These are phyloP conservation scores for Penicillium angulare DNA, from an alignment of 495 filamentous ascomycete genomes.

Conservation along the genomic window DNA sequence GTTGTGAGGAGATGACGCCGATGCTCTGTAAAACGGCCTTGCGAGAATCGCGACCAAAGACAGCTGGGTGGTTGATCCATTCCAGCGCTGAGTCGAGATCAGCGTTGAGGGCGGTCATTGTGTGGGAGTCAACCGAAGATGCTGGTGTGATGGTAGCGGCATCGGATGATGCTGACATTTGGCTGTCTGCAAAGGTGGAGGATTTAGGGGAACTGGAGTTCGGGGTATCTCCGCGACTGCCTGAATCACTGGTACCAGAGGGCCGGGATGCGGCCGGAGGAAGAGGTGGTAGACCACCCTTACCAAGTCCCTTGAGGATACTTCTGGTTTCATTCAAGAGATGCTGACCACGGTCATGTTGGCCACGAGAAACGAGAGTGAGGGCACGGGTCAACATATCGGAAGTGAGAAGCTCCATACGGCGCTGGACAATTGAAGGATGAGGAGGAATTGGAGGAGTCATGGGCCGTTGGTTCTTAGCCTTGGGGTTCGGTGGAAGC, in stretches of 20 bases:
- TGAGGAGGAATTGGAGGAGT: conserved; percentile 94
- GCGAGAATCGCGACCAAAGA: conserved; percentile 90
- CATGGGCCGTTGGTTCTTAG: conserved; percentile 58
- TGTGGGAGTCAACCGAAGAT: conserved; percentile 71
- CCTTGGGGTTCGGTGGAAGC: conserved; percentile 70
- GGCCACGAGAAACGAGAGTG: conserved; percentile 84
- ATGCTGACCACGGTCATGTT: conserved; percentile 91
- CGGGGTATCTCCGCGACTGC: conserved; percentile 37
- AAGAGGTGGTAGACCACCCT: conserved; percentile 92
- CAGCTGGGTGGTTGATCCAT: conserved; percentile 97
- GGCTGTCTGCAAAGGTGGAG: conserved; percentile 42
- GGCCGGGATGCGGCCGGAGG: conserved; percentile 51
- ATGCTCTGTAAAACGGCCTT: conserved; percentile 97
- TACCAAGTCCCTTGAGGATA: conserved; percentile 93
- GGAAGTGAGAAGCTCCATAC: conserved; percentile 97
- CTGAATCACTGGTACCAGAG: conserved; percentile 34
- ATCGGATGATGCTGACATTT: conserved; percentile 43
- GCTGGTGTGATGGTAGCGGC: conserved; percentile 61
- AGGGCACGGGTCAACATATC: conserved; percentile 96
- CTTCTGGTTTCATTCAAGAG: conserved; percentile 89
- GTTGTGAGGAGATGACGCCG: conserved; percentile 90
- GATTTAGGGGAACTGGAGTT: conserved; percentile 42
- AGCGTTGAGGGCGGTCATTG: conserved; percentile 82
- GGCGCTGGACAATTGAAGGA: conserved; percentile 90
- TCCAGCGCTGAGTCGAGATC: conserved; percentile 93